Conservation (phyloP, 192 early-diverging fungal genomes). For the Backusella mclennaniae region DNA sequence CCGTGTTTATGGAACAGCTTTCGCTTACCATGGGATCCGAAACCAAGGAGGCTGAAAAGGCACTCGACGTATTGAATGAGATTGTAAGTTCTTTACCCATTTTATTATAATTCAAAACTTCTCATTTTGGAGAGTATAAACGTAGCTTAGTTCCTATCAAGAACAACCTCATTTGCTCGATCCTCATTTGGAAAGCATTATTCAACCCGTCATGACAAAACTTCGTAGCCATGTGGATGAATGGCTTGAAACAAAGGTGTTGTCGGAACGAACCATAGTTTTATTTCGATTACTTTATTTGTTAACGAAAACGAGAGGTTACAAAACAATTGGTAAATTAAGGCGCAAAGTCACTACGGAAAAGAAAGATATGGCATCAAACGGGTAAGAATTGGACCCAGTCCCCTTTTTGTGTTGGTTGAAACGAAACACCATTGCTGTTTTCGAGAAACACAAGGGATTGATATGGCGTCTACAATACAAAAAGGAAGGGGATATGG, state of each 20-base stretch:
- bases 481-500: not conserved
- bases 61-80: not conserved
- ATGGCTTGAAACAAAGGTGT: not conserved
- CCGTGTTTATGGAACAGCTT: conserved; percentile 3
- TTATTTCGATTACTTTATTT: conserved; percentile 56
- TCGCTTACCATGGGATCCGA: not conserved
- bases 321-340: conserved; percentile 76
- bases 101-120: no score
- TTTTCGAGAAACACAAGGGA: not conserved
- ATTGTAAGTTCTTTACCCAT: not conserved
- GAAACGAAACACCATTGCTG: no score
- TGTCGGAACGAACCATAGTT: not conserved
- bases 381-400: no score
- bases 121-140: not conserved
- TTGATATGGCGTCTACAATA: no score
- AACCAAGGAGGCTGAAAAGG: not conserved
- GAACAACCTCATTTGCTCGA: conserved; percentile 79
- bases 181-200: conserved; percentile 64
- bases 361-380: no score
- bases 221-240: conserved; percentile 46
- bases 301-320: conserved; percentile 84
- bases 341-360: not conserved
- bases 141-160: conserved; percentile 61
- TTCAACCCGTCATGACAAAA: conserved; percentile 55
- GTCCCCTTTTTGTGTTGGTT: no score